Base-by-base conservation (phyloP, 345 rosid species). In the Arabis alpina region DNA sequence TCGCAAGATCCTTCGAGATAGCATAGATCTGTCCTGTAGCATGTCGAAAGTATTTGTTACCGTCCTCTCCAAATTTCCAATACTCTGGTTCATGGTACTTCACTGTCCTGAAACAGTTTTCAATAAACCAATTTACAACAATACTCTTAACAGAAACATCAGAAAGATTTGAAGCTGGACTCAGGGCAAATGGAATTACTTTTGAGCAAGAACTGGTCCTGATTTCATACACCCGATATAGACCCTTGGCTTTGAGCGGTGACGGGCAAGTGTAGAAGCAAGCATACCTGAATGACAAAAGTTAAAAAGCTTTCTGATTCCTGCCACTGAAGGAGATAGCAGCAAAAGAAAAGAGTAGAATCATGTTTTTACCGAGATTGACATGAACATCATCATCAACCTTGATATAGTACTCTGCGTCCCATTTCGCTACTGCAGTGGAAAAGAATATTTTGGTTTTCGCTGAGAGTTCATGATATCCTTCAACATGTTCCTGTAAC, bases 381-480 rank as follows among this genome's bases (percentile, higher is more conserved):
- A 95, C 99, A 45, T 95, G 99, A 71, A 92, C 98, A 81, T 95
- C 99, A 80, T 95, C 99, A 79, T 95, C 99, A 78, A 92, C 94
- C 73, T 95, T 90, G 85, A 95, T 73, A 75, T 92, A 95, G 75
- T 72, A 95, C 62, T 92, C 97, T 37, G 98, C 93, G 81, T 95
- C 94, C 99, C 99, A 95, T 68, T 71, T 86, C 19, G 97, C 91
- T 76, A 95, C 97, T 3, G 97, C 98, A 23, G 97, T 88, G 25
- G 94, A 76, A 77, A 95, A 88, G 85, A 87, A 94, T 37, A 59
- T 90, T 79, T 95, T 95, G 41, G 99, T 95, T 86, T 95, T 95
- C 41, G 98, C 96, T 49, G 99, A 86, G 79, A 95, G 82, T 78
- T 92, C 98, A 32, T 90, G 99, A 77, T 95, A 95, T 52, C 99